These are phyloP conservation scores for Phytophthora pinifolia DNA, from an alignment of 352 stramenopile genomes.

Conservation along the genomic window DNA sequence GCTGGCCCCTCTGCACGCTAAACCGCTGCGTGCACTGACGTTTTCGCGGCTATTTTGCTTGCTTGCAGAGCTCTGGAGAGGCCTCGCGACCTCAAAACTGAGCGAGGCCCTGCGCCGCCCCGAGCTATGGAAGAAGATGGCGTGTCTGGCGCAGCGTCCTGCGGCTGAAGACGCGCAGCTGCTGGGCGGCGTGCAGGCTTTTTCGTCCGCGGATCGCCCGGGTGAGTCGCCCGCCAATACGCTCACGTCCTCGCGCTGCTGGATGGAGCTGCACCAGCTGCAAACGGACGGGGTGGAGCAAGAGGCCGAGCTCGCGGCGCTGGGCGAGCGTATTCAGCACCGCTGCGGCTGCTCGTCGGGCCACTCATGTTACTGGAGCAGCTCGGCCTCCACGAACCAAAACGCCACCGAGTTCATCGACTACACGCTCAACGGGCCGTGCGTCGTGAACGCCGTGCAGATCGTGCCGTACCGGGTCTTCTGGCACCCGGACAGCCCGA, in stretches of 20 bases:
- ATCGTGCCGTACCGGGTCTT: slow-evolving; percentile 83
- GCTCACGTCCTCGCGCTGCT: slow-evolving; percentile 66
- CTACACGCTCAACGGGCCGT: slow-evolving; percentile 58
- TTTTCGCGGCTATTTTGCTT: slow-evolving; percentile 14
- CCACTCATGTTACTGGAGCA: slow-evolving; percentile 87
- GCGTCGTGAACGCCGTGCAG: slow-evolving; percentile 60
- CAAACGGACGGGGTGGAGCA: slow-evolving; percentile 34
- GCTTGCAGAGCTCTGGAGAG: slow-evolving; percentile 49
- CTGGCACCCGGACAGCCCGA: slow-evolving; percentile 72
- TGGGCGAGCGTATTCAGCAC: slow-evolving; percentile 63
- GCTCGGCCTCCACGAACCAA: slow-evolving; percentile 61
- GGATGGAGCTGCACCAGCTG: slow-evolving; percentile 52
- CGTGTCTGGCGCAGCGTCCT: slow-evolving; percentile 43
- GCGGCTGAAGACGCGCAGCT: slow-evolving; percentile 40
- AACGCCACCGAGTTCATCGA: slow-evolving; percentile 75
- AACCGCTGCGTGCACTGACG: slow-evolving; percentile 1
- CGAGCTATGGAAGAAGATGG: slow-evolving; percentile 49
- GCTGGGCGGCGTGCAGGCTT: slow-evolving; percentile 38
- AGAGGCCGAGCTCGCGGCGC: slow-evolving; percentile 43
- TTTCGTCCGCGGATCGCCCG: slow-evolving; percentile 54
- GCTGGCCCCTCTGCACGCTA: neutral
- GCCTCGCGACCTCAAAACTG: slow-evolving; percentile 21
- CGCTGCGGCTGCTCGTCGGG: slow-evolving; percentile 72
- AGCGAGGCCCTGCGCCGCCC: slow-evolving; percentile 17
- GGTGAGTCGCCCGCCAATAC: slow-evolving; percentile 66